These are phyloP conservation scores for Irpex rosettiformis DNA, from an alignment of 1,284 basidiomycete genomes.

Conservation along the genomic window DNA sequence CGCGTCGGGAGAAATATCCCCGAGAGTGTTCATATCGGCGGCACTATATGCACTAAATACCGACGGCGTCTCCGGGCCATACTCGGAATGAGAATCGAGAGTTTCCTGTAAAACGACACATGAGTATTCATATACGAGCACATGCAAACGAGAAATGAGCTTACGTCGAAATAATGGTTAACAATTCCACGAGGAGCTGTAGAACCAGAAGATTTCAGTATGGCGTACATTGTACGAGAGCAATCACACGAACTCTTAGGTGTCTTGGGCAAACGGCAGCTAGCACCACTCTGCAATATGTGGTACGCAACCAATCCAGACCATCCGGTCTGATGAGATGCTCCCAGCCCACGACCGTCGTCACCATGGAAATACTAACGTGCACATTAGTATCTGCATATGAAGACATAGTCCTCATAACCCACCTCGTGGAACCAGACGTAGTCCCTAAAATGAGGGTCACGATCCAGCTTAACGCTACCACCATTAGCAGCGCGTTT, in stretches of 20 bases:
- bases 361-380: conserved; percentile 92
- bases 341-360: conserved; percentile 87
- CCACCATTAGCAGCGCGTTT: conserved; percentile 91
- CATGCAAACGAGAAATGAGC: conserved; percentile 22
- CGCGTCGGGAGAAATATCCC: conserved; percentile 78
- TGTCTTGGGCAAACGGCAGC: conserved; percentile 82
- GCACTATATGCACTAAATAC: conserved; percentile 58
- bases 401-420: conserved; percentile 3
- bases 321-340: conserved; percentile 98
- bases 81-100: conserved; percentile 67
- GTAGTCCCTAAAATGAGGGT: conserved; percentile 97
- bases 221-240: conserved; percentile 8
- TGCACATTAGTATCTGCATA: neutral
- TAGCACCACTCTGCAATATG: conserved; percentile 83
- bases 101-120: conserved; percentile 48
- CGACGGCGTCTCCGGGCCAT: conserved; percentile 63
- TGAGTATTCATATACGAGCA: neutral
- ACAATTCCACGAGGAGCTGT: conserved; percentile 85
- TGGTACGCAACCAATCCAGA: conserved; percentile 92
- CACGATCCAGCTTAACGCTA: conserved; percentile 81
- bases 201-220: conserved; percentile 22
- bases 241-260: conserved; percentile 66
- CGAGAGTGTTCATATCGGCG: conserved; percentile 59
- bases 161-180: conserved; percentile 90
- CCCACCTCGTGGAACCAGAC: conserved; percentile 91